Percentiles rank a stretch among this genome's conserved stretches.
phyloP scores from a whole-genome alignment of 2,329 filamentous ascomycete genomes.

The Penicillium sp. region DNA sequence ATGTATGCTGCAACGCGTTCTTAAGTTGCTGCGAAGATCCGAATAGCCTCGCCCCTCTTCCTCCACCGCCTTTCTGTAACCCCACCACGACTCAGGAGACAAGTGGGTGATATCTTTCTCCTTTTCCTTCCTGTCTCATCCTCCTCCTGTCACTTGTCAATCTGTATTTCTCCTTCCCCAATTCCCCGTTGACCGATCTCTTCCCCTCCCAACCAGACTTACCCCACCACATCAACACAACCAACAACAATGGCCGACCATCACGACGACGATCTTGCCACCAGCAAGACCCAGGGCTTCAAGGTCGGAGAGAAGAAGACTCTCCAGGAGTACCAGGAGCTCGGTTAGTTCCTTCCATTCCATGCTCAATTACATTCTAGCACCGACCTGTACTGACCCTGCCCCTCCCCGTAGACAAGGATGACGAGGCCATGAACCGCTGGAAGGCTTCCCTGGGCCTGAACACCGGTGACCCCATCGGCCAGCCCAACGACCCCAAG shows the following conservation, averaged over 20 bases:
- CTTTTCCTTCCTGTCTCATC: conserved; percentile 4
- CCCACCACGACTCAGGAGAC: conserved; percentile 28
- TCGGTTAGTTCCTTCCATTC: conserved; percentile 62
- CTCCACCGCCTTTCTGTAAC: conserved; percentile 33
- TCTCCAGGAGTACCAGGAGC: conserved; percentile 86
- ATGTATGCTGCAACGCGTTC: not conserved
- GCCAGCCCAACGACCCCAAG: conserved; percentile 76
- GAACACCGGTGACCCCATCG: conserved; percentile 66
- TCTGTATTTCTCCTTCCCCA: conserved; percentile 3
- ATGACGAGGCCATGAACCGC: conserved; percentile 91
- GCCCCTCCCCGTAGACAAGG: conserved; percentile 50
- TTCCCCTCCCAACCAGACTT: conserved; percentile 7
- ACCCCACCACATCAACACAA: conserved; percentile 16
- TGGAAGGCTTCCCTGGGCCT: conserved; percentile 98
- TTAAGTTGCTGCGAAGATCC: conserved; percentile 7
- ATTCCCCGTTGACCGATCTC: conserved; percentile 1
- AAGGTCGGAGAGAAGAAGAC: conserved; percentile 99
- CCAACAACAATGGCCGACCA: conserved; percentile 61
- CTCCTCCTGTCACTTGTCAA: conserved; percentile 3
- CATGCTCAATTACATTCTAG: not conserved
- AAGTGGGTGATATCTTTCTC: conserved; percentile 1
- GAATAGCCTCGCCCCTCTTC: conserved; percentile 28
- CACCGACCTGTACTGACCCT: conserved; percentile 21
- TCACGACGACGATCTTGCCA: conserved; percentile 76
- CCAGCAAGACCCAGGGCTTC: conserved; percentile 90